Evolutionary conservation across 805 yeast species (phyloP).

Genomic region (Ogataea naganishii): DNA sequence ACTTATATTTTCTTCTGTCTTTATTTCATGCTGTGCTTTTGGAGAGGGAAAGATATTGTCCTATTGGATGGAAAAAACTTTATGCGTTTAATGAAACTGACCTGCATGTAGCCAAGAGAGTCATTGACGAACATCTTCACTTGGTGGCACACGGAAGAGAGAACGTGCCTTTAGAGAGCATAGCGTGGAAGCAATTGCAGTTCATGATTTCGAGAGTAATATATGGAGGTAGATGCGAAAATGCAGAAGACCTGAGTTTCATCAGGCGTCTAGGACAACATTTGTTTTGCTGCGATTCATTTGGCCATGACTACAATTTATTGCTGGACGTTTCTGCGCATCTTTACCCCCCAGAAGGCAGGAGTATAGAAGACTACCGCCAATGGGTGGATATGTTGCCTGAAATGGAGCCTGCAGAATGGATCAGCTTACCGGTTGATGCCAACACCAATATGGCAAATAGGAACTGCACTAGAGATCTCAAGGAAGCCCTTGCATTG

Average conservation of each 20-base stretch:
- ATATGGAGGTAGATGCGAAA: slow-evolving; percentile 60
- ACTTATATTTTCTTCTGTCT: slow-evolving; percentile 43
- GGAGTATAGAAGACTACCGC: slow-evolving; percentile 22
- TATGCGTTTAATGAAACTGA: slow-evolving; percentile 78
- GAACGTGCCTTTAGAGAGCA: slow-evolving; percentile 34
- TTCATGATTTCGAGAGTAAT: slow-evolving; percentile 43
- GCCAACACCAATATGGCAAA: slow-evolving; percentile 5
- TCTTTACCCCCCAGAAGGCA: slow-evolving; percentile 41
- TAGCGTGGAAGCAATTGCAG: slow-evolving; percentile 49
- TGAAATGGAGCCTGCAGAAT: slow-evolving; percentile 28
- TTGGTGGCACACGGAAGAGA: slow-evolving; percentile 13
- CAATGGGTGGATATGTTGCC: slow-evolving; percentile 51
- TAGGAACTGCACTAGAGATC: slow-evolving; percentile 5
- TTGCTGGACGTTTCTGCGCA: slow-evolving; percentile 19
- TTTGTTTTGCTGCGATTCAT: slow-evolving; percentile 32
- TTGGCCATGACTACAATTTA: slow-evolving; percentile 34
- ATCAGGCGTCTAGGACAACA: slow-evolving; percentile 25
- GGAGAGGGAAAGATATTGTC: slow-evolving; percentile 50
- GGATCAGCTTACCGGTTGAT: slow-evolving; percentile 18
- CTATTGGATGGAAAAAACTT: slow-evolving; percentile 49
- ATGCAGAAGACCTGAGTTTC: slow-evolving; percentile 28
- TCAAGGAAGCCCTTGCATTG: slow-evolving; percentile 1
- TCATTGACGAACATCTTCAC: slow-evolving; percentile 34
- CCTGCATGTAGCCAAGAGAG: slow-evolving; percentile 36
- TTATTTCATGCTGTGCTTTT: slow-evolving; percentile 66